Evolutionary conservation across 208 protist genomes (phyloP).

Genomic region (Crithidia fasciculata): DNA sequence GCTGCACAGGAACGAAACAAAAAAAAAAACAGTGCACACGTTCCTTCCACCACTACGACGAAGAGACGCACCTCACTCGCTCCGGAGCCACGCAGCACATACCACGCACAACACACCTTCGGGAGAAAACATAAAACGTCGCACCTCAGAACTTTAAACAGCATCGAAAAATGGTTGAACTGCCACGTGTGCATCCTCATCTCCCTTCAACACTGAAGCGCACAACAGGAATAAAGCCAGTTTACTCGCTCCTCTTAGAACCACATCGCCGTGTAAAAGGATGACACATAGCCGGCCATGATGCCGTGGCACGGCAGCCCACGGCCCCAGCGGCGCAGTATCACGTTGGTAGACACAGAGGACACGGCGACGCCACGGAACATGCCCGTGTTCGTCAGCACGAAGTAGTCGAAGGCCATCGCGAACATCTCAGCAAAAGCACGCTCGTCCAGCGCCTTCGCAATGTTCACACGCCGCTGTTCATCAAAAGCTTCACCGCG

Average conservation of each 20-base stretch:
- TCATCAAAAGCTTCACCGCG: background rate
- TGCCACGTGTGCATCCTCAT: too few relatives aligned
- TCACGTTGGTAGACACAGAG: conserved; percentile 7
- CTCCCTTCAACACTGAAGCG: too few relatives aligned
- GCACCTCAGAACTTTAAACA: too few relatives aligned
- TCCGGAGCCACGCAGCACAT: too few relatives aligned
- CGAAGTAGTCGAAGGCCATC: conserved; percentile 9
- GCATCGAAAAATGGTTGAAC: too few relatives aligned
- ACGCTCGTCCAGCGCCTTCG: background rate
- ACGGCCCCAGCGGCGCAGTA: conserved; percentile 10
- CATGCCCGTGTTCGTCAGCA: conserved; percentile 4
- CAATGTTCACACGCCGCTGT: background rate
- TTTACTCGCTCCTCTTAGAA: background rate
- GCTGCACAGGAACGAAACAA: too few relatives aligned
- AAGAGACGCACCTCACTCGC: too few relatives aligned
- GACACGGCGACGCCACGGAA: conserved; percentile 7
- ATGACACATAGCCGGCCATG: background rate
- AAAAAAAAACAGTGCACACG: too few relatives aligned
- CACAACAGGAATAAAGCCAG: too few relatives aligned
- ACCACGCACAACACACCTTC: too few relatives aligned
- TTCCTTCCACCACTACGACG: too few relatives aligned
- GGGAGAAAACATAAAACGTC: too few relatives aligned
- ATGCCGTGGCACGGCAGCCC: conserved; percentile 8
- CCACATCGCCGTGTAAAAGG: background rate
- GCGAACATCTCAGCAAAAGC: background rate